Evolutionary conservation across 306 rosid species (phyloP).

Genomic region (Vigna mungo): DNA sequence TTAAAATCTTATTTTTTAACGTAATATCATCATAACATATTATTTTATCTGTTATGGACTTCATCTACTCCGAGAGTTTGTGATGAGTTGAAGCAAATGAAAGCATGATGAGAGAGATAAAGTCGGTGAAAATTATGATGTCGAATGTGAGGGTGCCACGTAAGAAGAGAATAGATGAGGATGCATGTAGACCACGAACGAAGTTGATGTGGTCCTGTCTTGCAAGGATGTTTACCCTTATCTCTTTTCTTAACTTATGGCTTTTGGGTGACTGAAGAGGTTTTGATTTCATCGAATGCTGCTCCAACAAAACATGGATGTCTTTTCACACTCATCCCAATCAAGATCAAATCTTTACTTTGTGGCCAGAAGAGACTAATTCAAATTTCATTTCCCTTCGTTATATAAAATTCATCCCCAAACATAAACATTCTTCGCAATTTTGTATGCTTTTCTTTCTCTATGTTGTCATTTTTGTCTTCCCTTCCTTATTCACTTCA

Average conservation of each 20-base stretch:
- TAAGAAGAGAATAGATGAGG: constrained; percentile 47
- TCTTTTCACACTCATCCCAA: constrained; percentile 17
- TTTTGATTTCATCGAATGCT: constrained; percentile 16
- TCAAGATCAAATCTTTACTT: constrained; percentile 5
- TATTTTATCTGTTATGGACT: too few species aligned
- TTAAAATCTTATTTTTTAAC: too few species aligned
- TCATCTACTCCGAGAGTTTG: too few species aligned
- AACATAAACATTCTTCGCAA: too few species aligned
- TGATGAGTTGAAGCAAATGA: constrained; percentile 9
- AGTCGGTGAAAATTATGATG: background rate
- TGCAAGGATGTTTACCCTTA: constrained; percentile 36
- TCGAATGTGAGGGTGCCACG: constrained; percentile 19
- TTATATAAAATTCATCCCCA: background rate
- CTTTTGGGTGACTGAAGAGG: constrained; percentile 4
- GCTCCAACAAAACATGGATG: constrained; percentile 27
- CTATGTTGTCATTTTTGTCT: too few species aligned
- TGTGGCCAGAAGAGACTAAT: background rate
- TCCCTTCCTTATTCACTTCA: too few species aligned
- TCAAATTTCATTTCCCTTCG: constrained; percentile 40
- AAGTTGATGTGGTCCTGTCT: constrained; percentile 36
- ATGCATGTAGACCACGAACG: constrained; percentile 44
- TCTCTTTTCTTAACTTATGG: constrained; percentile 30
- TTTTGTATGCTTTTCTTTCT: too few species aligned
- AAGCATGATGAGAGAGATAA: constrained; percentile 9
- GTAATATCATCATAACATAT: too few species aligned